Evolutionary conservation across 495 filamentous ascomycete species (phyloP), one percentile per base, ranked within the genome.

Genomic region (Aspergillus homomorphus): DNA sequence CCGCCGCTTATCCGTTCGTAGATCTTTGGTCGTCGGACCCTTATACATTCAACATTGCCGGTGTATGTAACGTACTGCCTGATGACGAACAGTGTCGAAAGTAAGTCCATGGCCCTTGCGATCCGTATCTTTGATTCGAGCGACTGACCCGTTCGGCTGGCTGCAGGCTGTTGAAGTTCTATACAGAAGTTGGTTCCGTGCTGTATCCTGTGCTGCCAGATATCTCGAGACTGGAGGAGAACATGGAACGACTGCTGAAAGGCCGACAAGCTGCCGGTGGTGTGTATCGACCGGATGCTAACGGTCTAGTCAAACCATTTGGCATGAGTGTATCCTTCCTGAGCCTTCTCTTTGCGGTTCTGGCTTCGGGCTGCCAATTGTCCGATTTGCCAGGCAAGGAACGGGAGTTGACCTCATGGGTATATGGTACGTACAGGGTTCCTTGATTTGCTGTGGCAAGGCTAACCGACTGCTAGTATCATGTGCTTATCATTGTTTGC

Each of bases 191-290:
- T 14, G 84, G 88, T 5, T 84, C 89, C 41, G 86, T 89, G 10
- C 84, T 92, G 60, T 95, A 89, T 80, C 88, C 89, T 4, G 89
- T 90, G 16, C 80, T 95, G 33, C 80, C 86, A 30, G 87, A 92
- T 65, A 76, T 89, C 23, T 79, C 84, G 42, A 75, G 78, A 26
- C 76, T 93, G 18, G 87, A 91, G 66, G 77, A 78, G 3, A 82
- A 85, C 51, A 73, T 91, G 30, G 81, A 84, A 63, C 77, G 78
- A 14, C 87, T 92, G 61, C 77, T 93, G 16, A 82, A 85, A 56
- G 83, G 87, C 57, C 78, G 89, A 51, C 81, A 80, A 53, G 38
- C 67, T 73, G 77, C 67, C 65, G 79, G 65, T 64, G 80, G 64
- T 66, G 71, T 70, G 12, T 73, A 74, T 65, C 69, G 63, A 53